A percentile compares a stretch with the other conserved stretches of the same genome.
Conservation (phyloP, 2,329 filamentous ascomycete species). For the Colletotrichum sojae region DNA sequence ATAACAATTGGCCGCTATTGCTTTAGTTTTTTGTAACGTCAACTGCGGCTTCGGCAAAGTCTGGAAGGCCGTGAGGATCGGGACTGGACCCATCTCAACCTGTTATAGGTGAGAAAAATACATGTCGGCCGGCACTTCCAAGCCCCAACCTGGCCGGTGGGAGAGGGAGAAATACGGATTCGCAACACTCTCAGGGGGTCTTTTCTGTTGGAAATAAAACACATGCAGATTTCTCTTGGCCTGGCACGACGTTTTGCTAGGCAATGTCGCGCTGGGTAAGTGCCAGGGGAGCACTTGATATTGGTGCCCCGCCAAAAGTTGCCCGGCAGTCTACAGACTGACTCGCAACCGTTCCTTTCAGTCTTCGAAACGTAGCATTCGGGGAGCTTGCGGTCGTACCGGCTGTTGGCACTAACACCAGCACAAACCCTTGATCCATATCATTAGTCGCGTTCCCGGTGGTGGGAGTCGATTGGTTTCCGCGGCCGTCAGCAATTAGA, state of each 20-base stretch:
- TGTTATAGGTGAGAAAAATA: no score
- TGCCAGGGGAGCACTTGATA: background rate
- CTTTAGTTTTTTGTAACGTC: no score
- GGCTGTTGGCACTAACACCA: slow-evolving; percentile 1
- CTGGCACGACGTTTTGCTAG: background rate
- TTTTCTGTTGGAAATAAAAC: background rate
- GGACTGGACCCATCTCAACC: no score
- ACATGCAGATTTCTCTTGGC: background rate
- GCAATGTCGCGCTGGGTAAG: background rate
- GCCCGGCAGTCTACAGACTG: background rate
- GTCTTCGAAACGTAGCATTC: slow-evolving; percentile 8
- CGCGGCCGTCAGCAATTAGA: background rate
- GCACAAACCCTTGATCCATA: background rate
- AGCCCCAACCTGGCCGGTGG: no score
- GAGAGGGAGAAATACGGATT: background rate
- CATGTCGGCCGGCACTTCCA: no score
- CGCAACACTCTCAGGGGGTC: background rate
- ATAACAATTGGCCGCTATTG: no score
- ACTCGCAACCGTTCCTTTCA: slow-evolving; percentile 3
- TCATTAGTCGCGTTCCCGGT: slow-evolving; percentile 1
- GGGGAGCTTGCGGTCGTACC: background rate
- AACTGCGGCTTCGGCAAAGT: no score
- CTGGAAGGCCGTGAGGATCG: no score
- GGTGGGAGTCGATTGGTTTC: background rate
- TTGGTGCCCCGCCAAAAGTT: background rate